These are phyloP conservation scores for Coprinellus aureogranulatus DNA, from an alignment of 768 basidiomycete species.

Conservation along the genomic window DNA sequence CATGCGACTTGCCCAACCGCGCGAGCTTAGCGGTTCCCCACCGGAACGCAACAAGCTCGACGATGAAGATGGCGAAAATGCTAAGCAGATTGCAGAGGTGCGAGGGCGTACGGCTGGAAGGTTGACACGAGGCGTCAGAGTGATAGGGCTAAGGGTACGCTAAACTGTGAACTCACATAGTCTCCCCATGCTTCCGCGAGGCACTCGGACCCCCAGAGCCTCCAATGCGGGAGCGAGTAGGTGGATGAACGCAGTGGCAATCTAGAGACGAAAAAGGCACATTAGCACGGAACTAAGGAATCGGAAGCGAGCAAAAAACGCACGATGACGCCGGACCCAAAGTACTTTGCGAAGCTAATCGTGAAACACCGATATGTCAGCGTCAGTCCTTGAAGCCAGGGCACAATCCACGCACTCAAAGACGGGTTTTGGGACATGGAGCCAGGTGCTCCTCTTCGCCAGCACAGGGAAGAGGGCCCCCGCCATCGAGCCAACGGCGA, in stretches of 20 bases:
- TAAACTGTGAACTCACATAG: conserved; percentile 57
- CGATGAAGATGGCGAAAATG: conserved; percentile 79
- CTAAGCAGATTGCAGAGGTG: conserved; percentile 76
- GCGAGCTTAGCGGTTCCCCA: conserved; percentile 75
- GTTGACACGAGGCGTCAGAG: background rate
- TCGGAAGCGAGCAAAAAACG: conserved; percentile 29
- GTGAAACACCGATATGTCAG: conserved; percentile 11
- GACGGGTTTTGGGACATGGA: conserved; percentile 55
- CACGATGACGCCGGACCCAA: conserved; percentile 87
- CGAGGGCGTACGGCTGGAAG: conserved; percentile 75
- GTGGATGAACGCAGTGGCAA: conserved; percentile 89
- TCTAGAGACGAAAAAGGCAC: conserved; percentile 52
- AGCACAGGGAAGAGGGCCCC: conserved; percentile 76
- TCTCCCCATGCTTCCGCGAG: conserved; percentile 64
- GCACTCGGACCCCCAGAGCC: conserved; percentile 68
- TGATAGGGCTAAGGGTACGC: background rate
- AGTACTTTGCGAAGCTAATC: conserved; percentile 85
- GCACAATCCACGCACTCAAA: conserved; percentile 59
- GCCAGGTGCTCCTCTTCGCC: conserved; percentile 46
- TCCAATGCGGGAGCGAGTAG: conserved; percentile 73
- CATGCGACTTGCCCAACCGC: conserved; percentile 61
- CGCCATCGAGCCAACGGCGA: conserved; percentile 54
- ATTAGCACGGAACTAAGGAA: background rate
- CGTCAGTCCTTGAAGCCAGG: background rate
- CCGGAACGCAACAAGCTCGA: conserved; percentile 85